These are phyloP conservation scores for Sophora flavescens DNA, from an alignment of 306 rosid genomes.

Conservation along the genomic window DNA sequence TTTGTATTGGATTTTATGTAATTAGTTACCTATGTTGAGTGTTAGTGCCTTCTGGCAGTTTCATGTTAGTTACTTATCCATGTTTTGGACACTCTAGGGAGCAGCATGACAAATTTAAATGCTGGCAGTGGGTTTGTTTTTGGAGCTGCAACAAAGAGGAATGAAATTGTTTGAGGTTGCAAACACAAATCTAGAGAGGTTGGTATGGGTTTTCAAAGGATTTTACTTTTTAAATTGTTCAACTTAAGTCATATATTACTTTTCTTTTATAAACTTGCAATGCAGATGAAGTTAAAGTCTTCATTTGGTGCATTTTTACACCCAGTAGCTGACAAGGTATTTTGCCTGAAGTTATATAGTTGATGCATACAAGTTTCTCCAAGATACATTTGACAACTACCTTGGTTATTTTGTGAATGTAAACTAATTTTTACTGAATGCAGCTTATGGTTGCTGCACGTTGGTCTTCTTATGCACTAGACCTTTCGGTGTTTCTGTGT, in stretches of 20 bases:
- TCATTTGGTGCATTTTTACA: conserved; percentile 96
- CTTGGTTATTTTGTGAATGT: conserved; percentile 28
- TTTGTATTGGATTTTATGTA: too few species aligned
- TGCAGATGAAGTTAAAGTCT: conserved; percentile 73
- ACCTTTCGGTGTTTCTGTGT: conserved; percentile 67
- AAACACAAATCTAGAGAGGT: conserved; percentile 52
- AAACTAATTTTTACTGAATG: conserved; percentile 35
- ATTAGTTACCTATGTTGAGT: too few species aligned
- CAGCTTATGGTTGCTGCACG: conserved; percentile 99
- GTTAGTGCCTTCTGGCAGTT: too few species aligned
- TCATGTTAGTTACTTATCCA: conserved; percentile 31
- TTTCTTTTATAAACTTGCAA: too few species aligned
- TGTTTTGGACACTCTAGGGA: conserved; percentile 91
- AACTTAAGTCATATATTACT: too few species aligned
- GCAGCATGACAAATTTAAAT: conserved; percentile 86
- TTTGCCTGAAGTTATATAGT: not conserved
- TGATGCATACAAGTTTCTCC: not conserved
- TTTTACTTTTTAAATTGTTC: too few species aligned
- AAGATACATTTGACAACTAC: not conserved
- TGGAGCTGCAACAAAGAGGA: conserved; percentile 69
- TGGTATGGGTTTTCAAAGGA: too few species aligned
- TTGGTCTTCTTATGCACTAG: conserved; percentile 83
- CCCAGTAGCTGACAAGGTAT: conserved; percentile 98
- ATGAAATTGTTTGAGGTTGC: conserved; percentile 88
- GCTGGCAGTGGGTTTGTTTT: conserved; percentile 70